Percentiles rank a stretch among this genome's conserved stretches.
Conservation (phyloP, 164 flowering plant species). For the Aristolochia californica region DNA sequence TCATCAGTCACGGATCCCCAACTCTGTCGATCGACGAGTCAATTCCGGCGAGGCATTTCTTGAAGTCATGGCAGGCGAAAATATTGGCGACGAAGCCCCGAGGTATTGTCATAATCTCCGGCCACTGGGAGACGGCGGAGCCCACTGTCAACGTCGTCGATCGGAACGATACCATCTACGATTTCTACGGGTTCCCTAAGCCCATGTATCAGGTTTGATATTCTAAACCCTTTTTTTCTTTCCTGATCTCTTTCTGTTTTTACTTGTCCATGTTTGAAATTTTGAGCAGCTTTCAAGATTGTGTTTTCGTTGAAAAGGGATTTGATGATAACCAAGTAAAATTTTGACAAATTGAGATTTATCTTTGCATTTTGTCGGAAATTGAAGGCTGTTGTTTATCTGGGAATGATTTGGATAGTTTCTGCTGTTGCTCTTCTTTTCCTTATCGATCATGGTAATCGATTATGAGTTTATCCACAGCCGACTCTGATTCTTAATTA, state of each 20-base stretch:
- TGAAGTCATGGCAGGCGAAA: constrained; percentile 36
- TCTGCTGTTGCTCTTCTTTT: too few relatives aligned
- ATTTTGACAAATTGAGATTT: neutral
- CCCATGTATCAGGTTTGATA: constrained; percentile 58
- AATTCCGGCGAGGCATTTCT: constrained; percentile 36
- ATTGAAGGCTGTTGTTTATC: too few relatives aligned
- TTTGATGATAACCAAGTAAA: too few relatives aligned
- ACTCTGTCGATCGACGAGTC: constrained; percentile 19
- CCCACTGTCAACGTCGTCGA: constrained; percentile 50
- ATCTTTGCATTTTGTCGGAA: too few relatives aligned
- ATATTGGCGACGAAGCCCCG: constrained; percentile 29
- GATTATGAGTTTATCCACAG: too few relatives aligned
- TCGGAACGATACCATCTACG: constrained; percentile 48
- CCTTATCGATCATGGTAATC: too few relatives aligned
- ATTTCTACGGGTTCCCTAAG: constrained; percentile 69
- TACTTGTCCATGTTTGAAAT: neutral
- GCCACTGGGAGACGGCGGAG: constrained; percentile 63
- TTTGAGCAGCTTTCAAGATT: neutral
- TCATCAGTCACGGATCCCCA: constrained; percentile 24
- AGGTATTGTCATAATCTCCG: constrained; percentile 61
- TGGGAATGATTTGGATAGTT: too few relatives aligned
- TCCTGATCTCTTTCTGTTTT: neutral
- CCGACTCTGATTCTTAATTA: too few relatives aligned
- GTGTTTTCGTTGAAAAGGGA: too few relatives aligned
- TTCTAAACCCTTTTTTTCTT: neutral